These are phyloP conservation scores for Hevea brasiliensis DNA, from an alignment of 345 rosid species.

Conservation along the genomic window DNA sequence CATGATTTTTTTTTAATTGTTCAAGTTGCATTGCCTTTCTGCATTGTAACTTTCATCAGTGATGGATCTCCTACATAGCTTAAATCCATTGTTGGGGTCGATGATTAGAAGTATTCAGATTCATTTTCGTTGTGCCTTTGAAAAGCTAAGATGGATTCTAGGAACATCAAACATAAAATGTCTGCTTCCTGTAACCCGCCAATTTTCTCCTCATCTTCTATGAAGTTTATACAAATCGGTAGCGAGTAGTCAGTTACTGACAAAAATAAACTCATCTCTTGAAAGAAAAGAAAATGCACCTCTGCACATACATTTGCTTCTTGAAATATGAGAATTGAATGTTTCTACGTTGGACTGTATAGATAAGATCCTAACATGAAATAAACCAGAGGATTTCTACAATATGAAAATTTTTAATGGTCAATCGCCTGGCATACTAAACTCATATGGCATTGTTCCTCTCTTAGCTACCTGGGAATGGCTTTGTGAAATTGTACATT, in stretches of 20 bases:
- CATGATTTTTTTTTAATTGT: too few relatives aligned
- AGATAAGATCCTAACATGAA: not conserved
- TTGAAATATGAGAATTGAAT: not conserved
- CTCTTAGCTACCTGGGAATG: not conserved
- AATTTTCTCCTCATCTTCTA: too few relatives aligned
- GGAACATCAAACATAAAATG: too few relatives aligned
- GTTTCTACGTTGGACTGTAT: not conserved
- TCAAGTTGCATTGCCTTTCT: too few relatives aligned
- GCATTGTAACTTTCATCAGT: too few relatives aligned
- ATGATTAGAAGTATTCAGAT: too few relatives aligned
- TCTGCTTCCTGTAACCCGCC: too few relatives aligned
- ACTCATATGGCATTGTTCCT: not conserved
- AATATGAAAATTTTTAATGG: not conserved
- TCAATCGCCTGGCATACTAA: not conserved
- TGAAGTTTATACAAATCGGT: not conserved
- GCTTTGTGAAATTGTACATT: not conserved
- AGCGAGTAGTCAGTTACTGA: too few relatives aligned
- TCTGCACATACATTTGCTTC: not conserved
- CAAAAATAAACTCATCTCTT: not conserved
- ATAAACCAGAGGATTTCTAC: not conserved
- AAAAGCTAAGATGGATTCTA: too few relatives aligned
- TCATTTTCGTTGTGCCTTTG: too few relatives aligned
- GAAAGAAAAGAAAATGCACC: not conserved
- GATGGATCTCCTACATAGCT: too few relatives aligned
- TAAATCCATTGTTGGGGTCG: too few relatives aligned